phyloP scores from a whole-genome alignment of 495 filamentous ascomycete genomes.

The Tuber brumale region DNA sequence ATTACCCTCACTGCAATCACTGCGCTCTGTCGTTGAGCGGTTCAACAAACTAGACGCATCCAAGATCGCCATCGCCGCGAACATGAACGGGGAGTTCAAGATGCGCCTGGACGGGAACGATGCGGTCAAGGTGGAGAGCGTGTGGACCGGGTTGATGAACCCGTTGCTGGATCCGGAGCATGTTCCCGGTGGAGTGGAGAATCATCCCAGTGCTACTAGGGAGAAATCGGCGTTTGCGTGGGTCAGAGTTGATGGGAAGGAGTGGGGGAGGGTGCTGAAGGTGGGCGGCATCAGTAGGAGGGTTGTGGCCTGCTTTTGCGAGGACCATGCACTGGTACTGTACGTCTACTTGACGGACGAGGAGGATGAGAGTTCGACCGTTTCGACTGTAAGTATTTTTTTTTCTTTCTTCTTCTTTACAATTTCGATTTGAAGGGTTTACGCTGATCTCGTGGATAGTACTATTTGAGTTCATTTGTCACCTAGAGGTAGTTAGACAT shows the following conservation, averaged over 20 bases:
- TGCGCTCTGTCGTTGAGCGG: constrained; percentile 87
- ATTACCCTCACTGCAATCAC: constrained; percentile 70
- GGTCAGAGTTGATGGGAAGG: constrained; percentile 81
- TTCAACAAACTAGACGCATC: constrained; percentile 71
- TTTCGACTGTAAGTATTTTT: constrained; percentile 62
- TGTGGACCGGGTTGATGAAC: constrained; percentile 76
- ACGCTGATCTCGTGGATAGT: constrained; percentile 45
- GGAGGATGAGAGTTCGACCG: constrained; percentile 59
- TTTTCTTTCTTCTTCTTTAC: background rate
- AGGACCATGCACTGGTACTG: constrained; percentile 77
- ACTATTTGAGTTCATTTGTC: constrained; percentile 54
- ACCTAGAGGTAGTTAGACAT: background rate
- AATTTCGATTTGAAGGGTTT: background rate
- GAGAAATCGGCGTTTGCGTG: constrained; percentile 68
- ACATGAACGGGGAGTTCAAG: constrained; percentile 79
- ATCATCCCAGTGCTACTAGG: constrained; percentile 64
- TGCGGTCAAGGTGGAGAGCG: constrained; percentile 67
- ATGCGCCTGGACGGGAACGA: constrained; percentile 67
- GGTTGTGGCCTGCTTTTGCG: constrained; percentile 76
- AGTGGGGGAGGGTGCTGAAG: constrained; percentile 84
- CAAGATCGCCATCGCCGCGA: constrained; percentile 74
- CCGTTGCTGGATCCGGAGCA: constrained; percentile 71
- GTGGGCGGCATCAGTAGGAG: constrained; percentile 80
- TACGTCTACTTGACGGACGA: constrained; percentile 82
- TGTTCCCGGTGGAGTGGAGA: constrained; percentile 57